Conservation (phyloP, 257 asterid genomes). For the Lycium ferocissimum region DNA sequence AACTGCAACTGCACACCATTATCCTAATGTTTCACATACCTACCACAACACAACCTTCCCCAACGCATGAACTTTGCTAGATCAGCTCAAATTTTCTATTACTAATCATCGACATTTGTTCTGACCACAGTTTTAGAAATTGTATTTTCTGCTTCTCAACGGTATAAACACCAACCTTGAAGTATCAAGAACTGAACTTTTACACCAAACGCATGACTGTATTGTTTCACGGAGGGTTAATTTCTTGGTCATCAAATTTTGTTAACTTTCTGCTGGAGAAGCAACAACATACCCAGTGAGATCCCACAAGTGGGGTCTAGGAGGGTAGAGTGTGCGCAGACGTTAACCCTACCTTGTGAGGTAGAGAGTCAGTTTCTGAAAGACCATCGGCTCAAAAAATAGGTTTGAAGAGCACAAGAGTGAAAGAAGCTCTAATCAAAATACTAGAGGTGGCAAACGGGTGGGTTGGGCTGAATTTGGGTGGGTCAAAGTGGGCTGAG, state of each 20-base stretch:
- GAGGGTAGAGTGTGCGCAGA: too few relatives aligned
- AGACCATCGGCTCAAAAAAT: too few relatives aligned
- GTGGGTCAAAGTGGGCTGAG: too few relatives aligned
- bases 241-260: not conserved
- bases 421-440: too few relatives aligned
- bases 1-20: not conserved
- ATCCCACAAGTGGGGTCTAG: too few relatives aligned
- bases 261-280: not conserved
- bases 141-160: not conserved
- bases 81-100: conserved; percentile 19
- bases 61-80: not conserved
- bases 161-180: conserved; percentile 1
- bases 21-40: conserved; percentile 6
- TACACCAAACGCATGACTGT: not conserved
- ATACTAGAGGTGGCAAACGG: too few relatives aligned
- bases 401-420: too few relatives aligned
- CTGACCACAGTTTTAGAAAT: not conserved
- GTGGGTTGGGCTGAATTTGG: too few relatives aligned
- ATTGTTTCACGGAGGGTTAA: not conserved
- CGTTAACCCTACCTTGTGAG: too few relatives aligned
- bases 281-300: too few relatives aligned
- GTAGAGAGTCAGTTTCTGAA: too few relatives aligned
- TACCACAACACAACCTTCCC: conserved; percentile 16
- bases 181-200: not conserved
- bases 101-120: not conserved